Percentiles rank a stretch among this genome's conserved stretches.
These are phyloP conservation scores for Cardamine resedifolia DNA, from an alignment of 345 rosid genomes.

Conservation along the genomic window DNA sequence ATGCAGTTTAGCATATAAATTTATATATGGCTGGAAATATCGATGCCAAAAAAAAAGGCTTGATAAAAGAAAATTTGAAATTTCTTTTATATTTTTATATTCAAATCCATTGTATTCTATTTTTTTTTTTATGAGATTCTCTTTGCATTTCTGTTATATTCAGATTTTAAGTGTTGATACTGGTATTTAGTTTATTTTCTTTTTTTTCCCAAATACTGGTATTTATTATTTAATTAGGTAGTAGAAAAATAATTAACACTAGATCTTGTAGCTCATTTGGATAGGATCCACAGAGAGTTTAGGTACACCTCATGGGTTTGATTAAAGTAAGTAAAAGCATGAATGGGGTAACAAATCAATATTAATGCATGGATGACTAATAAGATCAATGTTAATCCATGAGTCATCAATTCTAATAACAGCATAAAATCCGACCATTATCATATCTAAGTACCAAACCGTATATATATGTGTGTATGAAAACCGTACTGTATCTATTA, in stretches of 20 bases:
- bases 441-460: not conserved
- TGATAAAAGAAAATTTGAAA: no score
- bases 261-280: not conserved
- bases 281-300: not conserved
- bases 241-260: not conserved
- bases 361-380: not conserved
- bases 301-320: not conserved
- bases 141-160: not conserved
- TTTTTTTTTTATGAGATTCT: not conserved
- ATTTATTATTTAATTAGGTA: not conserved
- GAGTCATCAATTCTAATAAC: not conserved
- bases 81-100: not conserved
- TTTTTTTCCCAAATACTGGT: no score
- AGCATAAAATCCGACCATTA: not conserved
- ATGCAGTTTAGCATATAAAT: not conserved
- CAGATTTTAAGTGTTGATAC: not conserved
- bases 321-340: not conserved
- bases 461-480: not conserved
- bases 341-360: slow-evolving; percentile 18
- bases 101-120: not conserved
- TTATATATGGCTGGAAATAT: not conserved
- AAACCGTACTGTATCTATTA: not conserved
- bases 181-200: not conserved
- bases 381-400: not conserved
- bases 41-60: no score